A percentile compares a stretch with the other conserved stretches of the same genome.
phyloP scores from a whole-genome alignment of 495 filamentous ascomycete genomes.

The Aspergillus bertholletiae region DNA sequence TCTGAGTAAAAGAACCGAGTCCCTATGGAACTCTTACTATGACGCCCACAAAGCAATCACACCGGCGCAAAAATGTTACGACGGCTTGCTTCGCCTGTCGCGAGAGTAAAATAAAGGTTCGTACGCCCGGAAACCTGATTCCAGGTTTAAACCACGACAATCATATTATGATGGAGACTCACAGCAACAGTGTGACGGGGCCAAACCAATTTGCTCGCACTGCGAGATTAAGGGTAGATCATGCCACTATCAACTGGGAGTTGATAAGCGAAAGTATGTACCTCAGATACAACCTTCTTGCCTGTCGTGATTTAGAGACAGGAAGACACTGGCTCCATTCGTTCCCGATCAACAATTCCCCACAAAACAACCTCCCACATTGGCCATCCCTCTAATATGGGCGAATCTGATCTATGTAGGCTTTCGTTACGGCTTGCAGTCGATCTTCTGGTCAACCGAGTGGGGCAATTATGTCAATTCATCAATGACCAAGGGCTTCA shows the following conservation, averaged over 20 bases:
- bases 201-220: conserved; percentile 15
- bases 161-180: not conserved
- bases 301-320: conserved; percentile 10
- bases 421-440: no score
- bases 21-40: no score
- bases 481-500: no score
- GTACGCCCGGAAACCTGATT: not conserved
- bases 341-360: no score
- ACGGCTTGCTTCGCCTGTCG: conserved; percentile 26
- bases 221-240: conserved; percentile 16
- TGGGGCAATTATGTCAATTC: no score
- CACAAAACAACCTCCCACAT: no score
- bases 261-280: conserved; percentile 27
- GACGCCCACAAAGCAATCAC: no score
- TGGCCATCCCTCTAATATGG: conserved; percentile 7
- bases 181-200: conserved; percentile 21
- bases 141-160: not conserved
- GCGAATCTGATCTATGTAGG: not conserved
- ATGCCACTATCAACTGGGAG: conserved; percentile 19
- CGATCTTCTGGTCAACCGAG: no score
- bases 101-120: conserved; percentile 30
- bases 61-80: conserved; percentile 17
- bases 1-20: no score
- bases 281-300: conserved; percentile 6
- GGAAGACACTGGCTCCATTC: conserved; percentile 21